These are phyloP conservation scores for Beverwykella pulmonaria DNA, from an alignment of 495 filamentous ascomycete genomes.

Conservation along the genomic window DNA sequence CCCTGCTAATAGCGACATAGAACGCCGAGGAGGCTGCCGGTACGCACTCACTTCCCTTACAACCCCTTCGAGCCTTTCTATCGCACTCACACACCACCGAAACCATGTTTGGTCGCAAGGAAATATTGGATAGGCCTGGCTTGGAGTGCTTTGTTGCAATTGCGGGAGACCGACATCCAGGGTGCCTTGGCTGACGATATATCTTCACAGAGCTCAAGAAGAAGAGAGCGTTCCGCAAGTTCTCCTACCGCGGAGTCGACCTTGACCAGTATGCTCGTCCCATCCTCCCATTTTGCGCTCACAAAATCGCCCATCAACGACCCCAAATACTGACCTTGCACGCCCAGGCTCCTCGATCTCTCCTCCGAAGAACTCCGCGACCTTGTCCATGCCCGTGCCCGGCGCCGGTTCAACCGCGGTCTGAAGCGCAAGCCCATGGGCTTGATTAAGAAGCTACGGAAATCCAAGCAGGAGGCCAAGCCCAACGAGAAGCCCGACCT, in stretches of 20 bases:
- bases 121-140: not conserved
- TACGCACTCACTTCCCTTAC: constrained; percentile 48
- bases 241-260: constrained; percentile 98
- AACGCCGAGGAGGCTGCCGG: constrained; percentile 94
- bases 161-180: not conserved
- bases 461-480: constrained; percentile 99
- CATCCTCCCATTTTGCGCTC: not conserved
- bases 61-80: constrained; percentile 3
- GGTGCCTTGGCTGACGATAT: constrained; percentile 48
- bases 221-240: constrained; percentile 99
- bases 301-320: not conserved
- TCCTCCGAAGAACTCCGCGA: constrained; percentile 97
- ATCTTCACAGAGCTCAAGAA: constrained; percentile 82
- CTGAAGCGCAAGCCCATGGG: constrained; percentile 99
- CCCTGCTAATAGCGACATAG: constrained; percentile 57
- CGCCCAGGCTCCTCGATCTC: constrained; percentile 88
- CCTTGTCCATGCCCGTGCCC: constrained; percentile 97
- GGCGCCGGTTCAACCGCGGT: constrained; percentile 97
- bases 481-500: constrained; percentile 99
- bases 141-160: not conserved
- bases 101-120: not conserved
- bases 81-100: not conserved
- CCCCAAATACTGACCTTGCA: constrained; percentile 1
- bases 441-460: constrained; percentile 99
- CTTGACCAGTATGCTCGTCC: constrained; percentile 85